Evolutionary conservation across 768 basidiomycete genomes (phyloP), one percentile per base, ranked within the genome.

Genomic region (Hygrophorus pudorinus): DNA sequence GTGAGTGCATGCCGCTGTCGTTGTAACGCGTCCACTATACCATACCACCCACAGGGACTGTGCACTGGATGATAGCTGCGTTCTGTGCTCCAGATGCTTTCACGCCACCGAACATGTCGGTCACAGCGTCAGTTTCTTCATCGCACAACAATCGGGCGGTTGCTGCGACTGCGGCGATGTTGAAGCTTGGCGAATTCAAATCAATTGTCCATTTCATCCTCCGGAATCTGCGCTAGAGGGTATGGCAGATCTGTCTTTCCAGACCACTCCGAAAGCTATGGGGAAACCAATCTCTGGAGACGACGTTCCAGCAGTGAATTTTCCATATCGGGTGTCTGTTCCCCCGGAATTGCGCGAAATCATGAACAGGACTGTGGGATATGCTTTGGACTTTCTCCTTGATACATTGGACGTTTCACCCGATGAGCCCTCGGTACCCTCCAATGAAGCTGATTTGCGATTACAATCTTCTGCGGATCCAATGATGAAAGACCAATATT

Each of bases 111-210:
- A 84, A 45, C 94, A 98, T 58, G 65, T 67, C 16, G 80, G 79
- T 36, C 94, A 98, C 65, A 94, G 90, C 51, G 80, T 97, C 53
- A 84, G 85, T 47, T 93, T 98, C 67, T 90, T 88, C 62, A 85
- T 94, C 52, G 82, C 86, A 6, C 87, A 88, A 46, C 91, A 96
- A 53, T 82, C 86, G 0, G 86, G 91, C 5, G 87, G 91, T 4
- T 92, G 88, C 53, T 99, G 96, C 57, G 92, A 97, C 62, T 97
- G 94, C 54, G 91, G 91, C 12, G 93, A 97, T 55, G 69, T 74
- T 17, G 85, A 94, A 55, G 88, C 89, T 1, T 98, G 92, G 91
- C 73, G 79, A 28, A 54, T 58, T 4, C 66, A 75, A 4, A 71
- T 86, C 12, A 60, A 68, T 10, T 93, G 90, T 59, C 79, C 81